Evolutionary conservation across 305 asterid genomes (phyloP), one percentile per base, ranked within the genome.

Genomic region (Fraxinus ornus): DNA sequence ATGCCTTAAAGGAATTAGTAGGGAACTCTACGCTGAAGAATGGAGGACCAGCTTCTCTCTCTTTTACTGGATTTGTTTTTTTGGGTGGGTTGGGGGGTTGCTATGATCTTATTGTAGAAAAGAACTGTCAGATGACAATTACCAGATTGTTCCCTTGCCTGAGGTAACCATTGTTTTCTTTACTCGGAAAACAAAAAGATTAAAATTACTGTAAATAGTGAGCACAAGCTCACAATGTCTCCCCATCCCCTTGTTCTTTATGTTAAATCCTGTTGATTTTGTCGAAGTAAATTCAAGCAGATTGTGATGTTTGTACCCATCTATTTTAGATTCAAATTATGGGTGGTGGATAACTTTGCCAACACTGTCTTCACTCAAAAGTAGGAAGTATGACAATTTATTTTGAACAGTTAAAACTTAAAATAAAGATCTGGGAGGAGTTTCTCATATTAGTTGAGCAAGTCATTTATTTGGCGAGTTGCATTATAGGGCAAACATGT

Each of bases 371-470:
- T 3, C 49, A 41, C 49, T 41, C 49, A 2, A 41, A 41, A 17
- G 21, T 15, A 3, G n/a, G 71, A 28, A 19, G 41, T 72, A 55
- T 15, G 37, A 32, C 7, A 74, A 78, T 49, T 36, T 70, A 7
- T 37, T 35, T 47, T 17, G 30, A 44, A 36, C 68, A 7, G 1
- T 70, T 7, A 22, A 72, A 77, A 57, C 70, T 70, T 7, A 22
- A 72, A 77, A 57, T 76, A 21, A 55, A 75, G 30, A 28, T 80
- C 39, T 79, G 66, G 80, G 62, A 76, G 49, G 52, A 55, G 30
- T 82, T 82, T 47, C 66, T 21, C 15, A 8, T 19, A 74, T 75
- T 33, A 47, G 24, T 28, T 75, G 60, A 64, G 80, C 76, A 60
- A 76, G 36, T 77, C 44, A 39, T 79, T 62, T 26, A 74, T 76